Conservation (phyloP, 345 rosid genomes). For the Ailanthus altissimus region DNA sequence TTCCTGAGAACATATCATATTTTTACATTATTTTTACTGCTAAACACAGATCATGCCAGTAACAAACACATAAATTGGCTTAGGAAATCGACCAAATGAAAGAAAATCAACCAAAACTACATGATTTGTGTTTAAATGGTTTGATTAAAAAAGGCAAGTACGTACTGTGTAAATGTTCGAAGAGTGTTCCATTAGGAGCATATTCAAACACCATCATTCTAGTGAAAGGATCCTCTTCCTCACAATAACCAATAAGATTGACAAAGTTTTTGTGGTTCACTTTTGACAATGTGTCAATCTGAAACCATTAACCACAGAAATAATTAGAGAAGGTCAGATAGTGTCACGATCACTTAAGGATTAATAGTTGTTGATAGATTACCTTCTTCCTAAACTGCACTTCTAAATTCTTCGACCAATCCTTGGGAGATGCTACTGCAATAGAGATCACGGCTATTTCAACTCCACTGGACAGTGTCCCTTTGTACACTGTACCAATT, state of each 20-base stretch:
- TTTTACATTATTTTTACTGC: neutral
- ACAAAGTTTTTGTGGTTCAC: conserved; percentile 93
- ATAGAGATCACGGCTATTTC: conserved; percentile 88
- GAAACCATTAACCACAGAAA: conserved; percentile 32
- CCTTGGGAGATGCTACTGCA: conserved; percentile 46
- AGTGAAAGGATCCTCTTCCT: conserved; percentile 82
- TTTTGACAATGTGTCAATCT: conserved; percentile 78
- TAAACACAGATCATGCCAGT: neutral
- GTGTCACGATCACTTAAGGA: neutral
- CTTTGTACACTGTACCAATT: conserved; percentile 75
- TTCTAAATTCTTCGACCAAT: conserved; percentile 76
- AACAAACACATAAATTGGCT: neutral
- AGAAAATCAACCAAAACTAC: neutral
- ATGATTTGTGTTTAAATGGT: neutral
- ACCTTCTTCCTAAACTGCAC: conserved; percentile 83
- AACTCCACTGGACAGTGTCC: conserved; percentile 83
- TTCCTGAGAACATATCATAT: neutral
- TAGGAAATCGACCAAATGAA: neutral
- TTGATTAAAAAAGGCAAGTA: neutral
- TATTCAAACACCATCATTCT: conserved; percentile 98
- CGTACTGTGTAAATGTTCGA: conserved; percentile 91
- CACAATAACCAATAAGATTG: conserved; percentile 87
- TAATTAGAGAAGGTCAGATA: conserved; percentile 9
- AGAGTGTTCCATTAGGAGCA: conserved; percentile 92
- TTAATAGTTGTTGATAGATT: conserved; percentile 11